Base-by-base conservation (phyloP, 2,329 filamentous ascomycete genomes). In the Cercospora beticola region DNA sequence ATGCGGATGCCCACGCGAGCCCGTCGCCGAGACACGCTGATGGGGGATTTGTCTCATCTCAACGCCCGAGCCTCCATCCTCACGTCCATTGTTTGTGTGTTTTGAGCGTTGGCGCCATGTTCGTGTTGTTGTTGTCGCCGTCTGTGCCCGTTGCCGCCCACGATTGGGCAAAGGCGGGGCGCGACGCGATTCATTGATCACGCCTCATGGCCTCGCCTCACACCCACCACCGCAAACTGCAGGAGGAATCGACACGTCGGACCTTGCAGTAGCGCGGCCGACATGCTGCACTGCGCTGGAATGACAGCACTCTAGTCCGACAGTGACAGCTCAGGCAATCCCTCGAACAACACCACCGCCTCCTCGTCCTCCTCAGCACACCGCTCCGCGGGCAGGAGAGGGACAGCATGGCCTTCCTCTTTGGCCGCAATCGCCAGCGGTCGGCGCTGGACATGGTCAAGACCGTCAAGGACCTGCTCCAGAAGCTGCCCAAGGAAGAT, bases 341-440 rank as follows among this genome's bases (percentile, higher is more conserved):
- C 4, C 31, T 21, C 10, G 21, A 43, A 26, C 28, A 18, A 26
- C 21, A 26, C 30, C 46, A 1, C 36, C 26, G 33, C 57, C 33
- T 28, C 28, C 23, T 58, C 54, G 21, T 58, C 26, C 54, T 58
- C 26, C 26, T 1, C 26, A 28, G 26, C 54, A 33, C 54, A 33
- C 54, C 54, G 54, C 26, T 16, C 26, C 30, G 26, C 6, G 54
- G 54, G 54, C 54, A 30, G 9, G 54, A 14, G 54, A 33, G n/a
- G n/a, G 54, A 16, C 54, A 33, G 2, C 71, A 92, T 92, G 90
- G 88, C 89, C 57, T 92, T 92, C 81, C 82, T 92, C 66, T 92
- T 92, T 78, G 85, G 85, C 68, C 83, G 88, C 70, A 86, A 85
- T 74, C 86, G 86, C 73, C 84, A 87, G 75, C 88, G 89, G 79